Base-by-base conservation (phyloP, 257 asterid genomes). In the Ophiorrhiza pumila region DNA sequence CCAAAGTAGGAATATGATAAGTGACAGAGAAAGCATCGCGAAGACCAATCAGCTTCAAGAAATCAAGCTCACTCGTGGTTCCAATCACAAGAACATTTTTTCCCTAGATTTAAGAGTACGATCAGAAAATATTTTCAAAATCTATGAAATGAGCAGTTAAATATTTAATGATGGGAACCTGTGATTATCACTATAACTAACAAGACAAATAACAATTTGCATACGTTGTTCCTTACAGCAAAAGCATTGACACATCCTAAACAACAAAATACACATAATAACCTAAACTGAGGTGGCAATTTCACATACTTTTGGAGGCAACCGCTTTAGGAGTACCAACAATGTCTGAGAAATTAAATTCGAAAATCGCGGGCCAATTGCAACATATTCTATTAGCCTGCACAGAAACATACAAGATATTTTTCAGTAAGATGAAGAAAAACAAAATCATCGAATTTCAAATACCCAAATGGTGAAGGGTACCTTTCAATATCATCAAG, bases 401-500 rank as follows among this genome's bases (percentile, higher is more conserved):
- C 79, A 76, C 27, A 76, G 72, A 79, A 53, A 61, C 32, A 71
- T 22, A 77, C 75, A 68, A 78, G 39, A 79, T 66, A 68, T 75
- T 65, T n/a, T 60, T 71, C 35, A 71, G 69, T 45, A 22, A 10
- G n/a, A 55, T 7, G 68, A 60, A 23, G 3, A 11, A 56, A 55
- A 37, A 49, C 14, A 29, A 62, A 43, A 53, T 65, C 66, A 70
- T 42, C 45, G 69, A 75, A 52, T 56, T 69, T 25, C 50, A 65
- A 45, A 74, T 71, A 69, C 71, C 82, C 70, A 46, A 71, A 65
- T 71, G 29, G 65, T 67, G 25, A 73, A 18, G n/a, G 47, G 76
- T 80, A 95, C 99, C 99, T 88, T 87, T 95, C 99, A 75, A 95
- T 92, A 79, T 91, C 97, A 78, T 95, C 99, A 69, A 95, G 97